Evolutionary conservation across 345 rosid genomes (phyloP).

Genomic region (Fremontodendron californicum): DNA sequence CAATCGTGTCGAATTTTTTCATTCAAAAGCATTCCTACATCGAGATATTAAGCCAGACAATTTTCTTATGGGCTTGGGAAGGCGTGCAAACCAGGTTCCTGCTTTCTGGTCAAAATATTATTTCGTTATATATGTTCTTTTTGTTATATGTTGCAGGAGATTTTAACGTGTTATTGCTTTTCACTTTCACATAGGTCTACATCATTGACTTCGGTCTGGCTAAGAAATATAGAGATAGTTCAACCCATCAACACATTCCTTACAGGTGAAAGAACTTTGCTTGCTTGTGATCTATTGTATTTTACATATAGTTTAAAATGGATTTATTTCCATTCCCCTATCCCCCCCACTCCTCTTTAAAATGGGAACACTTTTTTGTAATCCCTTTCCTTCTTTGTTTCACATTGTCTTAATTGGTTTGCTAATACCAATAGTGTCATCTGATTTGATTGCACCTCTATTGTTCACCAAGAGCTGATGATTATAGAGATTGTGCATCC

Average conservation of each 20-base stretch:
- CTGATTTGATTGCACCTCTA: neutral
- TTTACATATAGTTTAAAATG: neutral
- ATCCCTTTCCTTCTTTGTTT: neutral
- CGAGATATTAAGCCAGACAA: constrained; percentile 98
- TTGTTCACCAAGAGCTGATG: neutral
- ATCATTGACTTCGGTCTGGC: constrained; percentile 91
- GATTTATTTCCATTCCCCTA: neutral
- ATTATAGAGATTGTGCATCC: neutral
- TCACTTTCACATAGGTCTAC: constrained; percentile 52
- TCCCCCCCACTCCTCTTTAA: neutral
- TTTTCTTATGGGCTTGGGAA: constrained; percentile 95
- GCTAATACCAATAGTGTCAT: neutral
- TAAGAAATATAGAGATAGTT: constrained; percentile 83
- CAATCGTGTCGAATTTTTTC: constrained; percentile 88
- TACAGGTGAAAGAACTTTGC: constrained; percentile 55
- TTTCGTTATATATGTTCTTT: neutral
- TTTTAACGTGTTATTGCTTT: neutral
- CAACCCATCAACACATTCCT: constrained; percentile 88
- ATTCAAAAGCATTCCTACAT: constrained; percentile 87
- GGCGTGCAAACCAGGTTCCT: constrained; percentile 88
- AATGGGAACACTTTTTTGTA: neutral
- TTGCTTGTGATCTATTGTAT: neutral
- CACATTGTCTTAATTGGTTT: neutral
- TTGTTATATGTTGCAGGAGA: neutral
- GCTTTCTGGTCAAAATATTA: neutral